Conservation (phyloP, 73 alveolate species). For the Breviolum minutum region DNA sequence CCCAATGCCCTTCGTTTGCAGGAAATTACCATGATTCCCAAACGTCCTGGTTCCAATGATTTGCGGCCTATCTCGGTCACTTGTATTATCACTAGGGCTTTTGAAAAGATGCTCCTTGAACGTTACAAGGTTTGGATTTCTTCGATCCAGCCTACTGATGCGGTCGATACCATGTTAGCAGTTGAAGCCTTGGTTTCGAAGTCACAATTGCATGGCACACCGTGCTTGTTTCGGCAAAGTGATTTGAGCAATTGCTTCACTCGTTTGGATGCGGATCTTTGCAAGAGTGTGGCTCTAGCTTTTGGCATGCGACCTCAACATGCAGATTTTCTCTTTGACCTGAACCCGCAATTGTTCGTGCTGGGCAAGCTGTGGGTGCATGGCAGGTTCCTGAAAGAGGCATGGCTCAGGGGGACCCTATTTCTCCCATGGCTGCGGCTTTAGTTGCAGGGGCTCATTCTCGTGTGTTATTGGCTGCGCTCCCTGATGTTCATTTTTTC, state of each 20-base stretch:
- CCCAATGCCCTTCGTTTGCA: constrained; percentile 18
- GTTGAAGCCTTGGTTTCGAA: neutral
- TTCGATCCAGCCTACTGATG: constrained; percentile 11
- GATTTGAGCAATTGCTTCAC: constrained; percentile 27
- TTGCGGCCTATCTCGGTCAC: constrained; percentile 12
- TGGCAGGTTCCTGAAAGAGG: constrained; percentile 20
- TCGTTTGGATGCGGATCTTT: neutral
- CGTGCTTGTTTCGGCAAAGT: neutral
- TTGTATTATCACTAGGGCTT: neutral
- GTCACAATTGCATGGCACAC: neutral
- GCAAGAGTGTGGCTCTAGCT: neutral
- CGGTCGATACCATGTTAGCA: neutral
- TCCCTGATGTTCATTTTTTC: neutral
- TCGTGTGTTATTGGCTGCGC: neutral
- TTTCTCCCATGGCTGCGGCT: neutral
- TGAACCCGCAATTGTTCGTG: constrained; percentile 32
- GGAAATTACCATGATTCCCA: constrained; percentile 31
- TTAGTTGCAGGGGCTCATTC: constrained; percentile 6
- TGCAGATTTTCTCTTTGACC: neutral
- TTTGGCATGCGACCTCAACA: constrained; percentile 11
- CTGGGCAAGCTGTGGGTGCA: neutral
- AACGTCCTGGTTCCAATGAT: neutral
- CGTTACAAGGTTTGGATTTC: neutral
- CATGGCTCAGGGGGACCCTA: constrained; percentile 44
- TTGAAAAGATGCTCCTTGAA: neutral